phyloP scores from a whole-genome alignment of 139 green algal genomes.

The Dunaliella primolecta region DNA sequence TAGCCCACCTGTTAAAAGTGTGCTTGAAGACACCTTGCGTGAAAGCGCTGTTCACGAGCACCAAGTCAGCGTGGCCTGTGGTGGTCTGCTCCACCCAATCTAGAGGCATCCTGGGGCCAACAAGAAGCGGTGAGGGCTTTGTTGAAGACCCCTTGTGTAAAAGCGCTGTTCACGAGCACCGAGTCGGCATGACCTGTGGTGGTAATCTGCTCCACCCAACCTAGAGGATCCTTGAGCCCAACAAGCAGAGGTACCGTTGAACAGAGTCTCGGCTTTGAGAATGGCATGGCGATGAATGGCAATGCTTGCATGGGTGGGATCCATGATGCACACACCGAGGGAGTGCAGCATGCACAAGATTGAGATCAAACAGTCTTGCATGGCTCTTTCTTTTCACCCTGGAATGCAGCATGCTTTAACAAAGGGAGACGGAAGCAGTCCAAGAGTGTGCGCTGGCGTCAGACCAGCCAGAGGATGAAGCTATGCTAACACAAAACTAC shows the following conservation, averaged over 20 bases:
- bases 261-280: constrained; percentile 16
- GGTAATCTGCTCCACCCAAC: constrained; percentile 80
- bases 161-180: constrained; percentile 92
- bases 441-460: too few relatives aligned
- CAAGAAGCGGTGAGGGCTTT: too few relatives aligned
- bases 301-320: background rate
- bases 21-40: constrained; percentile 77
- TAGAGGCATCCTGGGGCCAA: constrained; percentile 57
- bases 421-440: too few relatives aligned
- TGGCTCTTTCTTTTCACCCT: too few relatives aligned
- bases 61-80: constrained; percentile 70
- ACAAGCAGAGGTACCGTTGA: too few relatives aligned
- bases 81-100: constrained; percentile 80
- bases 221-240: constrained; percentile 66
- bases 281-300: background rate
- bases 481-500: too few relatives aligned
- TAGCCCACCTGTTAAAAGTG: constrained; percentile 72
- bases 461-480: too few relatives aligned
- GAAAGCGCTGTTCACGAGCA: constrained; percentile 94
- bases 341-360: too few relatives aligned
- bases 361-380: too few relatives aligned
- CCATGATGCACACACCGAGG: too few relatives aligned
- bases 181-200: constrained; percentile 75
- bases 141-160: constrained; percentile 84
- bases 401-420: too few relatives aligned